These are phyloP conservation scores for Neurospora sp. DNA, from an alignment of 495 filamentous ascomycete genomes.

Conservation along the genomic window DNA sequence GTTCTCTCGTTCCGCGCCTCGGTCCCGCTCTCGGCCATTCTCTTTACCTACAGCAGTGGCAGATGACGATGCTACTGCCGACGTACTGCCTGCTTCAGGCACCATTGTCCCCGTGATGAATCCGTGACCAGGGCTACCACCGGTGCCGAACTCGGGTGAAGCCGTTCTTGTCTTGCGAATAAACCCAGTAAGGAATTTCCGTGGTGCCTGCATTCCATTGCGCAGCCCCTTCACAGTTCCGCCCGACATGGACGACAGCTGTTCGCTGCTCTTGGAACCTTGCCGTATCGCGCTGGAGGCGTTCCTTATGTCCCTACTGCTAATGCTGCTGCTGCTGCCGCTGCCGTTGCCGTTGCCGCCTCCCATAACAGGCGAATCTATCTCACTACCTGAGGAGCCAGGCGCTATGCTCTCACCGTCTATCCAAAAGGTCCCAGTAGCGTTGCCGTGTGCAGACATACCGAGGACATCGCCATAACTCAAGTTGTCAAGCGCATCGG, in stretches of 20 bases:
- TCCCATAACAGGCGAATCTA: constrained; percentile 24
- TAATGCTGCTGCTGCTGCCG: constrained; percentile 28
- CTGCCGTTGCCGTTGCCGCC: neutral
- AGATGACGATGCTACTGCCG: constrained; percentile 4
- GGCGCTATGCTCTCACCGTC: constrained; percentile 30
- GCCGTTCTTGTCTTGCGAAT: constrained; percentile 31
- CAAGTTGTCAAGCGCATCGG: constrained; percentile 65
- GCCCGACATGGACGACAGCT: constrained; percentile 13
- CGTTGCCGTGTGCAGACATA: constrained; percentile 21
- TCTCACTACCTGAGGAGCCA: constrained; percentile 40
- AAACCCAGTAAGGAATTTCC: constrained; percentile 40
- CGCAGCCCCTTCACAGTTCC: constrained; percentile 29
- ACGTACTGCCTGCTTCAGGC: neutral
- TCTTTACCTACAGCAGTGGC: neutral
- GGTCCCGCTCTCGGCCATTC: constrained; percentile 19
- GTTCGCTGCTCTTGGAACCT: constrained; percentile 27
- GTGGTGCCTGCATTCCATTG: constrained; percentile 25
- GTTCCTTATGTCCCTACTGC: constrained; percentile 32
- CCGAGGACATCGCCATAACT: constrained; percentile 34
- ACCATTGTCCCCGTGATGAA: neutral
- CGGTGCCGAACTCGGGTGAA: constrained; percentile 8
- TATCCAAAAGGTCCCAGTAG: constrained; percentile 19
- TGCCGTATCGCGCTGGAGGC: constrained; percentile 29
- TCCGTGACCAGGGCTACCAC: neutral
- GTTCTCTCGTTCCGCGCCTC: constrained; percentile 25